phyloP scores from a whole-genome alignment of 306 rosid genomes.

The Pachyrhizus erosus region DNA sequence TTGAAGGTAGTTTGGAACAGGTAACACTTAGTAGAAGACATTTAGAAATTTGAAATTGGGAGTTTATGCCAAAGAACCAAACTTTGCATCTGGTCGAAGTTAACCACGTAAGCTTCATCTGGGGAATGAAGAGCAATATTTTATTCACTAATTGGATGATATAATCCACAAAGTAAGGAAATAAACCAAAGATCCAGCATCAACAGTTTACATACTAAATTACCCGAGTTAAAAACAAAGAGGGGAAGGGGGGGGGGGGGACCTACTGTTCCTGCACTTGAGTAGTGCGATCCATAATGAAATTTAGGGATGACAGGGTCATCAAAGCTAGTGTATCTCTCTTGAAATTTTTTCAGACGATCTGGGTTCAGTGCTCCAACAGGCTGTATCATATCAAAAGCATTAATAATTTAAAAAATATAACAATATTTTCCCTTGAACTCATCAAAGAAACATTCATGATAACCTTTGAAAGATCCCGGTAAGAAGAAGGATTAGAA shows the following conservation, averaged over 20 bases:
- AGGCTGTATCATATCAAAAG: conserved; percentile 65
- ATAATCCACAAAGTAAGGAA: neutral
- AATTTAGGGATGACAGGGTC: conserved; percentile 96
- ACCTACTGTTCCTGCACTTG: conserved; percentile 98
- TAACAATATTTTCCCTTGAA: conserved; percentile 19
- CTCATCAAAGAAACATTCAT: conserved; percentile 42
- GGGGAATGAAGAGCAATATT: neutral
- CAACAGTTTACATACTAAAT: conserved; percentile 1
- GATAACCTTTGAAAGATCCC: conserved; percentile 93
- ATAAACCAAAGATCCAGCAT: neutral
- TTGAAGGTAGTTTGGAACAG: neutral
- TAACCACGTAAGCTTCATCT: conserved; percentile 1
- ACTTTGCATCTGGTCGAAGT: neutral
- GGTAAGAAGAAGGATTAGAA: conserved; percentile 79
- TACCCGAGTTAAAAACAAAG: neutral
- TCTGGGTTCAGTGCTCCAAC: conserved; percentile 86
- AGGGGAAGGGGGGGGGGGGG: neutral
- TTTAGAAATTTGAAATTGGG: neutral
- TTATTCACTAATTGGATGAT: neutral
- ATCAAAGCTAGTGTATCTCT: conserved; percentile 90
- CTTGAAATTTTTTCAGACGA: conserved; percentile 85
- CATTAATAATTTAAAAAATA: conserved; percentile 9
- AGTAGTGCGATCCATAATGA: conserved; percentile 98
- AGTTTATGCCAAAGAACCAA: conserved; percentile 1
- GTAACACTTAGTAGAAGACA: neutral